phyloP scores from a whole-genome alignment of 2,329 filamentous ascomycete species.

The Fusarium metavorans region DNA sequence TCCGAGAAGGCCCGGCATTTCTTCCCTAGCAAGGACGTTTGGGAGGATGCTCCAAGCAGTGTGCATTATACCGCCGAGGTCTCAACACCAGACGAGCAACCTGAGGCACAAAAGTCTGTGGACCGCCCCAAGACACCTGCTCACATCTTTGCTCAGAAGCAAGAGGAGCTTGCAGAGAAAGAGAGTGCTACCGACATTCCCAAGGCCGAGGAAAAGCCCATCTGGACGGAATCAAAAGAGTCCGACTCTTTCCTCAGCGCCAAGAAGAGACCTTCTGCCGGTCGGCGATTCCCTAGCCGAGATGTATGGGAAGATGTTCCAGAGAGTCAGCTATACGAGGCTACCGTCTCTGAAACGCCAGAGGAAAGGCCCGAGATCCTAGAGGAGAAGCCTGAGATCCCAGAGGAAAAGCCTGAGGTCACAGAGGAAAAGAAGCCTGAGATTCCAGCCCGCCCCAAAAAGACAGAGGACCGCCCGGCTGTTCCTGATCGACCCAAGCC shows the following conservation, averaged over 20 bases:
- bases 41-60: constrained; percentile 95
- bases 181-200: constrained; percentile 54
- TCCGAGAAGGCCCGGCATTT: constrained; percentile 65
- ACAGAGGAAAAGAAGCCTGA: constrained; percentile 43
- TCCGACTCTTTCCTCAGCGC: constrained; percentile 57
- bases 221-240: constrained; percentile 61
- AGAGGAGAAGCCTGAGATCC: constrained; percentile 31
- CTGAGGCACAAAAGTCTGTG: constrained; percentile 49
- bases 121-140: constrained; percentile 66
- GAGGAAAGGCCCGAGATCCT: constrained; percentile 45
- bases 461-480: constrained; percentile 57
- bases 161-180: constrained; percentile 73
- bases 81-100: constrained; percentile 74
- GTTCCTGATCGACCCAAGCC: constrained; percentile 68
- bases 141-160: constrained; percentile 74
- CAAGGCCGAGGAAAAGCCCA: constrained; percentile 51
- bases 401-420: constrained; percentile 29
- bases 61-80: constrained; percentile 84
- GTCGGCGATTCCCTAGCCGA: constrained; percentile 86
- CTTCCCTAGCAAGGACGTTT: constrained; percentile 96
- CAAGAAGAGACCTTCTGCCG: constrained; percentile 63
- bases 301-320: constrained; percentile 97
- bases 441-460: constrained; percentile 53
- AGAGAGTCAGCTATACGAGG: constrained; percentile 83
- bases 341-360: constrained; percentile 69